A percentile compares a stretch with the other conserved stretches of the same genome.
Conservation (phyloP, 345 rosid species). For the Euphorbia pulcherrima region DNA sequence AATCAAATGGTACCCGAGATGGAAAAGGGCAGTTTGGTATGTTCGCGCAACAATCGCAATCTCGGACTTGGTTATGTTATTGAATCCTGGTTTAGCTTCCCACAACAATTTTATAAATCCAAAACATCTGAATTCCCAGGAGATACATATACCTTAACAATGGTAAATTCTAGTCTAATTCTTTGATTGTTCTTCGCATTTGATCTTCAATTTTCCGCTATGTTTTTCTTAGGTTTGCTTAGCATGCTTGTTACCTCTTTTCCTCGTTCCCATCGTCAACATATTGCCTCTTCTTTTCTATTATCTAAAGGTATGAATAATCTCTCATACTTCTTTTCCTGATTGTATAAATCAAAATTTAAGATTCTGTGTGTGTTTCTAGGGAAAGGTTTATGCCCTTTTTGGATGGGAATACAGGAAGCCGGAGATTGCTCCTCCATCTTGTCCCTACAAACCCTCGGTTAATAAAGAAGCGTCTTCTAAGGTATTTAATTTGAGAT, state of each 20-base stretch:
- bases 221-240: slow-evolving; percentile 59
- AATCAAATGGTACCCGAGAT: too few relatives aligned
- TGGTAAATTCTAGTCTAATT: background rate
- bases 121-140: background rate
- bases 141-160: background rate
- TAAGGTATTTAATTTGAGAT: background rate
- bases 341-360: background rate
- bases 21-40: background rate
- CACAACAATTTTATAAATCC: background rate
- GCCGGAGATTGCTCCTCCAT: slow-evolving; percentile 78
- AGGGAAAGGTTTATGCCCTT: slow-evolving; percentile 67
- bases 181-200: background rate
- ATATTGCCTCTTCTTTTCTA: slow-evolving; percentile 62
- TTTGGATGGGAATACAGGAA: slow-evolving; percentile 96
- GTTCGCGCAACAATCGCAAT: too few relatives aligned
- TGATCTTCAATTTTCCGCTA: background rate
- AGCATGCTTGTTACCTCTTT: slow-evolving; percentile 81
- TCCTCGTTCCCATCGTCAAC: slow-evolving; percentile 86
- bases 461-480: slow-evolving; percentile 23
- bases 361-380: background rate
- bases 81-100: too few relatives aligned
- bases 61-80: too few relatives aligned
- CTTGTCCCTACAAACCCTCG: slow-evolving; percentile 72
- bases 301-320: slow-evolving; percentile 50
- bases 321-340: background rate